These are phyloP conservation scores for Ophiosphaerella herpotricha DNA, from an alignment of 2,329 filamentous ascomycete genomes.

Conservation along the genomic window DNA sequence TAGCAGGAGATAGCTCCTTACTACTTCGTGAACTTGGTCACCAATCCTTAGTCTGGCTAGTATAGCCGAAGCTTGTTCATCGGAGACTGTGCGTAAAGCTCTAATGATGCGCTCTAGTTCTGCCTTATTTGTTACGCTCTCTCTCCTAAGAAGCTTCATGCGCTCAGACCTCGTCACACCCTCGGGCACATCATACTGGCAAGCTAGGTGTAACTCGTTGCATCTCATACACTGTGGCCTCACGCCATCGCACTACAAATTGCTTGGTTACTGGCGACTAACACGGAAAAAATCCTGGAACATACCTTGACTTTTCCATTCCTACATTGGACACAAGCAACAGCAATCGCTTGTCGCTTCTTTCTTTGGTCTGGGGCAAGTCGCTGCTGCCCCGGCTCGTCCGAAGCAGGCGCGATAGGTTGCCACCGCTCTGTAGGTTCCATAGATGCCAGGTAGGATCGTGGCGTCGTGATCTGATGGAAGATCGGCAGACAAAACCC, in stretches of 20 bases:
- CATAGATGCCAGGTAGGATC: slow-evolving; percentile 8
- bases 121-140: slow-evolving; percentile 20
- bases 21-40: slow-evolving; percentile 24
- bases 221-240: slow-evolving; percentile 28
- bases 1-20: slow-evolving; percentile 16
- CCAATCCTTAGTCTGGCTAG: slow-evolving; percentile 25
- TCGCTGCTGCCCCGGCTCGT: slow-evolving; percentile 26
- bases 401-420: slow-evolving; percentile 29
- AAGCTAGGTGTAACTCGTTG: slow-evolving; percentile 20
- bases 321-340: slow-evolving; percentile 29
- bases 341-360: slow-evolving; percentile 25
- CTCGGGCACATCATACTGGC: slow-evolving; percentile 31
- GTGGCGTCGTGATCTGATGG: not conserved
- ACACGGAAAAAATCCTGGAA: not conserved
- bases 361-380: slow-evolving; percentile 19
- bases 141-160: slow-evolving; percentile 30
- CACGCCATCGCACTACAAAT: slow-evolving; percentile 24
- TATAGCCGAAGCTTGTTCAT: slow-evolving; percentile 24
- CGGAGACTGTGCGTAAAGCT: slow-evolving; percentile 22
- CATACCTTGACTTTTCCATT: slow-evolving; percentile 32
- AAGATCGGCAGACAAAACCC: not conserved
- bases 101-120: slow-evolving; percentile 28
- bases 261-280: slow-evolving; percentile 2
- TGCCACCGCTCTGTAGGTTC: slow-evolving; percentile 28
- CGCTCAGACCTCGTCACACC: slow-evolving; percentile 30